Evolutionary conservation across 1,284 basidiomycete genomes (phyloP), one percentile per base, ranked within the genome.

Genomic region (Moesziomyces antarcticus): DNA sequence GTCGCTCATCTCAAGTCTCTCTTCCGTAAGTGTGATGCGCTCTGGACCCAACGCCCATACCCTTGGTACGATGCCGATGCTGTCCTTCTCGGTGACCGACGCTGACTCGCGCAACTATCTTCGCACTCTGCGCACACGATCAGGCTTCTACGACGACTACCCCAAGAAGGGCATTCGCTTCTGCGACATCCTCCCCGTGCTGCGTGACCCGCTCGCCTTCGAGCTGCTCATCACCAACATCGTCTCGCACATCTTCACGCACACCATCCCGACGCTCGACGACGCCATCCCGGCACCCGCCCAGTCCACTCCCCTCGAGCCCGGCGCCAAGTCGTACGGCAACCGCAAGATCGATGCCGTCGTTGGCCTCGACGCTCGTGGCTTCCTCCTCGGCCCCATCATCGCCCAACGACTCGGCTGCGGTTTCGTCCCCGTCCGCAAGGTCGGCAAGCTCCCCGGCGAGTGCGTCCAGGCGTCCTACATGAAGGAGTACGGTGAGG

Each of bases 401-500:
- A 89, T 99, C 79, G 97, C 97, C 11, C 86, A 94, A 80, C 88
- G 96, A 59, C 87, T 99, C 40, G 93, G 93, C 24, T 94, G 94
- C 3, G 93, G 93, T 11, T 99, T 99, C 79, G 94, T 98, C 1
- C 95, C 97, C 21, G 94, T 99, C 22, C 89, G 97, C 70, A 99
- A 99, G 86, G 87, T 86, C 70, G 96, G 95, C 16, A 99, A 99
- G 85, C 88, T 99, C 25, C 97, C 97, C 6, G 97, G 97, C 52
- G 84, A 90, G 70, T 92, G 91, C 82, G 88, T 91, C 45, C 87
- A 88, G 57, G 92, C 90, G 3, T 88, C 88, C 48, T 99, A 95
- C 82, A 89, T 90, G 83, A 98, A 98, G 87, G 97, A 99, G 84
- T 99, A 99, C 81, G 97, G 96, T 35, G 92, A 94, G 91, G 95